Evolutionary conservation across 306 rosid species (phyloP).

Genomic region (Coriaria nepalensis): DNA sequence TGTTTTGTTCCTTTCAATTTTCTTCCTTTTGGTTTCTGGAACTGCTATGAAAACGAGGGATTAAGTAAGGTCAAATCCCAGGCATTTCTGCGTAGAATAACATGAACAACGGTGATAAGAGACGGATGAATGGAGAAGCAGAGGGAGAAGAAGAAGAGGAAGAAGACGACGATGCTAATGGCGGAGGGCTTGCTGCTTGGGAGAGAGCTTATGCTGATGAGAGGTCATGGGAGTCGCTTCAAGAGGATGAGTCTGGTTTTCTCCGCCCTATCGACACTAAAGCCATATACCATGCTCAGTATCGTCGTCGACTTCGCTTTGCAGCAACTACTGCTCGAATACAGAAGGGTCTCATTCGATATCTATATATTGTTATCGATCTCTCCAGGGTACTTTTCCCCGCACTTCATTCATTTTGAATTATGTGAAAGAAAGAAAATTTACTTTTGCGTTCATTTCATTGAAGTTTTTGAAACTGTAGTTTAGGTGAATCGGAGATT

Average conservation of each 20-base stretch:
- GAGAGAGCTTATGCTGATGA: constrained; percentile 87
- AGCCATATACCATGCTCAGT: constrained; percentile 67
- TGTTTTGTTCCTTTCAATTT: no score
- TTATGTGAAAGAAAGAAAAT: no score
- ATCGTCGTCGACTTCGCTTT: constrained; percentile 76
- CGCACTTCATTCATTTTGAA: constrained; percentile 3
- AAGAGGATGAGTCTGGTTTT: constrained; percentile 94
- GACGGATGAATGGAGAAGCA: constrained; percentile 39
- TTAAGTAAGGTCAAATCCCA: no score
- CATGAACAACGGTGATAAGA: constrained; percentile 49
- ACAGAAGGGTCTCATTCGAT: constrained; percentile 93
- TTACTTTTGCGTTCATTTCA: no score
- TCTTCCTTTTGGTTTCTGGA: no score
- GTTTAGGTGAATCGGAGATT: no score
- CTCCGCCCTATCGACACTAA: constrained; percentile 79
- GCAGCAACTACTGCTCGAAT: constrained; percentile 55
- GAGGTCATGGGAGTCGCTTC: constrained; percentile 88
- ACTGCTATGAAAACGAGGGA: no score
- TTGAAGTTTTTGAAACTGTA: no score
- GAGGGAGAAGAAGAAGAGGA: constrained; percentile 87
- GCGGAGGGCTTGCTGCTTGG: constrained; percentile 70
- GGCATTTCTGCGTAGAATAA: constrained; percentile 10
- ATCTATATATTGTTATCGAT: constrained; percentile 58
- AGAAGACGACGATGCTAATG: constrained; percentile 59
- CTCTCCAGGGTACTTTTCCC: constrained; percentile 65